Evolutionary conservation across 108 stramenopile genomes (phyloP).

Genomic region (Aurantiochytrium sp.): DNA sequence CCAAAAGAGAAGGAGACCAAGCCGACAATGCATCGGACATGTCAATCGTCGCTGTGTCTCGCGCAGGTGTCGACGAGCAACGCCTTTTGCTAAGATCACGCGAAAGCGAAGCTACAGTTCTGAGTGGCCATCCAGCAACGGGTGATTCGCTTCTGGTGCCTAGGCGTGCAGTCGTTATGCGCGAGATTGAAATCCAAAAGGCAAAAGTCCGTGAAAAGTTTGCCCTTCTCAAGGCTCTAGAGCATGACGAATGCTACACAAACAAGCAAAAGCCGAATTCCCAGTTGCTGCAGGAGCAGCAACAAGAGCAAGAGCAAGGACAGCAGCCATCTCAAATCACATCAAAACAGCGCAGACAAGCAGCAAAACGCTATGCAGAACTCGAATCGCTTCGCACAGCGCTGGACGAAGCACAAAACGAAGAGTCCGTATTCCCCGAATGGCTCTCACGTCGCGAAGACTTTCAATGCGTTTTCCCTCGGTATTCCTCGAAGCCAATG

Average conservation of each 20-base stretch:
- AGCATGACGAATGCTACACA: background rate
- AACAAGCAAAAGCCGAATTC: background rate
- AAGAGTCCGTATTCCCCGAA: background rate
- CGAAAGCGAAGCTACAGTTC: background rate
- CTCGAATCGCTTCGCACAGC: background rate
- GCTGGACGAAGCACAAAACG: background rate
- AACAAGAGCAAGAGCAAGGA: too few species aligned
- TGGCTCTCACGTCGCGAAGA: background rate
- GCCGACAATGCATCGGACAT: too few species aligned
- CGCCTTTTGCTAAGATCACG: background rate
- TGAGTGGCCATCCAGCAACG: background rate
- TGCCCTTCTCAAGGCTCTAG: background rate
- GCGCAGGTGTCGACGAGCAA: too few species aligned
- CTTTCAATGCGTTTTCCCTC: background rate
- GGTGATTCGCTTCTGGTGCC: background rate
- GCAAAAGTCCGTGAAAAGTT: background rate
- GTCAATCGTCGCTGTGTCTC: too few species aligned
- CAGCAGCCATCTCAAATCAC: background rate
- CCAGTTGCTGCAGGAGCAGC: too few species aligned
- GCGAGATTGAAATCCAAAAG: background rate
- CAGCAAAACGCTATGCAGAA: background rate
- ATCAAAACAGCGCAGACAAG: background rate
- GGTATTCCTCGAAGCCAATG: background rate
- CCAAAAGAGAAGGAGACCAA: too few species aligned
- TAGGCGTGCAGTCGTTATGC: background rate